phyloP scores from a whole-genome alignment of 345 rosid genomes.

The Bruguiera sexangula region DNA sequence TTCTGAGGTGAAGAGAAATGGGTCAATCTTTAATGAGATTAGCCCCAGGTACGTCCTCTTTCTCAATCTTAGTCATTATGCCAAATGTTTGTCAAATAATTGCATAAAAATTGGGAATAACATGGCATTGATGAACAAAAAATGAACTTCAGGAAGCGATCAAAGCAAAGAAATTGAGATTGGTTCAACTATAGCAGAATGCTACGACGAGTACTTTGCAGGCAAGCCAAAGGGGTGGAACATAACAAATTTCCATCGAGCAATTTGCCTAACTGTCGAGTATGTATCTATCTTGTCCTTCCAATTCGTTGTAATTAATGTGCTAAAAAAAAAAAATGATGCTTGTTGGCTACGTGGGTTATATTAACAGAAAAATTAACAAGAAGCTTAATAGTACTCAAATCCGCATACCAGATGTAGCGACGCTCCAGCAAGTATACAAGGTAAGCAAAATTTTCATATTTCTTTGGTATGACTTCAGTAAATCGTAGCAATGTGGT shows the following conservation, averaged over 20 bases:
- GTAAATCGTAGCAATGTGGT: not conserved
- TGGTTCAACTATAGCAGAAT: slow-evolving; percentile 29
- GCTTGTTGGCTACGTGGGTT: not conserved
- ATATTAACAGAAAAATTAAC: slow-evolving; percentile 51
- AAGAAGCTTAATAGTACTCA: slow-evolving; percentile 61
- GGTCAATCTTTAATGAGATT: slow-evolving; percentile 24
- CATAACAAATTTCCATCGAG: slow-evolving; percentile 41
- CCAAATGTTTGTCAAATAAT: not conserved
- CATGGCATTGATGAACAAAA: not conserved
- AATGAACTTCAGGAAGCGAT: slow-evolving; percentile 33
- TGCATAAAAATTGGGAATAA: not conserved
- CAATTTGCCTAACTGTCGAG: slow-evolving; percentile 60
- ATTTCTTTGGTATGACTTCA: not conserved
- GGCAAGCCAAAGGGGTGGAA: slow-evolving; percentile 12
- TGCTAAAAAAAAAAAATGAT: not conserved
- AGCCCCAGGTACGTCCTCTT: slow-evolving; percentile 11
- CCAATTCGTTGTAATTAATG: not conserved
- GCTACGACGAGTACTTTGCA: slow-evolving; percentile 37
- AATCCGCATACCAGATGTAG: slow-evolving; percentile 48
- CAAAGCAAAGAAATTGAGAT: slow-evolving; percentile 44
- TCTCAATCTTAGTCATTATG: not conserved
- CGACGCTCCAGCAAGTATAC: slow-evolving; percentile 35
- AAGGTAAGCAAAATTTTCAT: slow-evolving; percentile 24
- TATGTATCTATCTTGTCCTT: slow-evolving; percentile 15
- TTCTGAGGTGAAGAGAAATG: slow-evolving; percentile 5